These are phyloP conservation scores for Pseudozyma sp. DNA, from an alignment of 1,284 basidiomycete genomes.

Conservation along the genomic window DNA sequence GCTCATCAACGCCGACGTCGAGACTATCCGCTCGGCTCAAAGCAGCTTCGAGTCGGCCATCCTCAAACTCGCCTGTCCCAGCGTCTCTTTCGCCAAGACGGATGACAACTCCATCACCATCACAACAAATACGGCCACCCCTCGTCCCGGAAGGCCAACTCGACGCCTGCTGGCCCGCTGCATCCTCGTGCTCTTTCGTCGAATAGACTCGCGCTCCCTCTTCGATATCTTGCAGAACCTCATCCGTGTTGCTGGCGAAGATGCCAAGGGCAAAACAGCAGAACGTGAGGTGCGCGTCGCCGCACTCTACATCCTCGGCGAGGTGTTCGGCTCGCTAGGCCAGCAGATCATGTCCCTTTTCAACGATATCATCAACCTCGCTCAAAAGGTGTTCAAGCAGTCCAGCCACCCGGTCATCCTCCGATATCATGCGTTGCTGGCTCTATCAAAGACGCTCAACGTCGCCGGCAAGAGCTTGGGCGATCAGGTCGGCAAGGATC, in stretches of 20 bases:
- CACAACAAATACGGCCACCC: constrained; percentile 31
- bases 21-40: constrained; percentile 75
- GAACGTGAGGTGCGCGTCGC: constrained; percentile 81
- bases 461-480: constrained; percentile 85
- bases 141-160: constrained; percentile 81
- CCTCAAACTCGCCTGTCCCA: constrained; percentile 74
- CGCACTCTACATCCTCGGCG: constrained; percentile 82
- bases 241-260: constrained; percentile 49
- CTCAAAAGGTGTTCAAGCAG: constrained; percentile 48
- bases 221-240: constrained; percentile 81
- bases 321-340: constrained; percentile 85
- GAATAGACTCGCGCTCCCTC: constrained; percentile 80
- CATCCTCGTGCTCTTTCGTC: constrained; percentile 80
- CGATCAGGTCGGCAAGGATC: constrained; percentile 82
- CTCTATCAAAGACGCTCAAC: constrained; percentile 80
- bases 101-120: constrained; percentile 30
- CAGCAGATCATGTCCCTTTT: constrained; percentile 92
- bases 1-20: constrained; percentile 70
- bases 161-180: constrained; percentile 84
- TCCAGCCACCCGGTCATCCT: constrained; percentile 74
- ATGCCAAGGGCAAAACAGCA: constrained; percentile 72
- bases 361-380: constrained; percentile 76
- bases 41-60: constrained; percentile 75
- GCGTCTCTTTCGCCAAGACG: constrained; percentile 28
- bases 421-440: constrained; percentile 81